A percentile compares a stretch with the other conserved stretches of the same genome.
Conservation (phyloP, 805 yeast species). For the Pichia sporocuriosa region DNA sequence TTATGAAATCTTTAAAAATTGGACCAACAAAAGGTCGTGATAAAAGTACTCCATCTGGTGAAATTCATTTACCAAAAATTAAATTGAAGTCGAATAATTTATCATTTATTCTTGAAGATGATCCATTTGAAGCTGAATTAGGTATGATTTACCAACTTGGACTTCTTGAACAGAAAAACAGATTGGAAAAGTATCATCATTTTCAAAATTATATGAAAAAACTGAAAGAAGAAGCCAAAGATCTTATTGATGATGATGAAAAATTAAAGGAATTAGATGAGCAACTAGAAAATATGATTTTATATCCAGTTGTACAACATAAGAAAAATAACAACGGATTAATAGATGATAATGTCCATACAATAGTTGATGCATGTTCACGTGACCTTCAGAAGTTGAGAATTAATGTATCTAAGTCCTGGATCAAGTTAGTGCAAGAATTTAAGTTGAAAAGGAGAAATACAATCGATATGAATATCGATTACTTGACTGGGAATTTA, state of each 20-base stretch:
- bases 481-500: slow-evolving; percentile 36
- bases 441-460: slow-evolving; percentile 36
- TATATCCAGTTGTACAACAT: no score
- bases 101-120: slow-evolving; percentile 50
- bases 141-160: slow-evolving; percentile 54
- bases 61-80: slow-evolving; percentile 35
- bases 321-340: no score
- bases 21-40: slow-evolving; percentile 2
- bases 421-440: slow-evolving; percentile 61
- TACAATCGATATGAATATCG: slow-evolving; percentile 34
- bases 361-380: slow-evolving; percentile 9
- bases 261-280: background rate
- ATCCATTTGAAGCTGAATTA: slow-evolving; percentile 59
- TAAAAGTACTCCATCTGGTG: slow-evolving; percentile 3
- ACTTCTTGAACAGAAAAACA: slow-evolving; percentile 44
- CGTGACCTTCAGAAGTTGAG: slow-evolving; percentile 18
- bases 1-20: slow-evolving; percentile 41
- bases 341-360: background rate
- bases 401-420: slow-evolving; percentile 39
- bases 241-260: background rate
- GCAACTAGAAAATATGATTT: slow-evolving; percentile 1
- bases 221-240: background rate
- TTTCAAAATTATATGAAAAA: slow-evolving; percentile 12
- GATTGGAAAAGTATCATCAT: slow-evolving; percentile 34
- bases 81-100: slow-evolving; percentile 36